Conservation (phyloP, 2,329 filamentous ascomycete genomes). For the Penicillium corylophilum region DNA sequence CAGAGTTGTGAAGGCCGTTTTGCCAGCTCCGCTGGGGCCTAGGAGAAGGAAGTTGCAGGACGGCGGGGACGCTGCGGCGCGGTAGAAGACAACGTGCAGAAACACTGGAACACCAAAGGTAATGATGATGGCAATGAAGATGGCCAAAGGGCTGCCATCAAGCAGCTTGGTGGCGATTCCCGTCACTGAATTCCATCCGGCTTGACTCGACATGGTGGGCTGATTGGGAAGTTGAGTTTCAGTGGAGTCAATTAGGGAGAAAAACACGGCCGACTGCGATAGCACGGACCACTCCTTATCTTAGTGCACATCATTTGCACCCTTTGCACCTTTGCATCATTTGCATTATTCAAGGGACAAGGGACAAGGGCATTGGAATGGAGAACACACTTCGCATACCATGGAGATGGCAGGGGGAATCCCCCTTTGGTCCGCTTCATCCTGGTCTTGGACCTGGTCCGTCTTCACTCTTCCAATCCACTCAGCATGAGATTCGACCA, state of each 20-base stretch:
- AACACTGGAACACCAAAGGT: slow-evolving; percentile 72
- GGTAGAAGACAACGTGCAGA: slow-evolving; percentile 73
- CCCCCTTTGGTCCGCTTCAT: neutral
- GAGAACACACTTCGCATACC: slow-evolving; percentile 4
- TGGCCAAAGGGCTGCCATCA: slow-evolving; percentile 43
- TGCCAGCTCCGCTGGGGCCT: slow-evolving; percentile 79
- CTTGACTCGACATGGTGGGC: slow-evolving; percentile 29
- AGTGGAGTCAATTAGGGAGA: slow-evolving; percentile 3
- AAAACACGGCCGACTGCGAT: slow-evolving; percentile 3
- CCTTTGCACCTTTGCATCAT: neutral
- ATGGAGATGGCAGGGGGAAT: slow-evolving; percentile 7
- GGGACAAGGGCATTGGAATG: neutral
- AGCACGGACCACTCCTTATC: slow-evolving; percentile 20
- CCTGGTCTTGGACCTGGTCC: neutral
- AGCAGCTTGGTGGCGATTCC: slow-evolving; percentile 44
- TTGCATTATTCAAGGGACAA: no score
- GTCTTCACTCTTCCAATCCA: slow-evolving; percentile 6
- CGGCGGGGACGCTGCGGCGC: slow-evolving; percentile 61
- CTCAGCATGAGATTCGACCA: slow-evolving; percentile 30
- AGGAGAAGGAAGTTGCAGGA: slow-evolving; percentile 73
- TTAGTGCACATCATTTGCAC: slow-evolving; percentile 13
- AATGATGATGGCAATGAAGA: slow-evolving; percentile 69
- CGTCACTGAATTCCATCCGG: slow-evolving; percentile 39
- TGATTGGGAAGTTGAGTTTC: slow-evolving; percentile 5
- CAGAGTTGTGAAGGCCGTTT: slow-evolving; percentile 82